phyloP scores from a whole-genome alignment of 108 stramenopile species.

The Conticribra weissflogii region DNA sequence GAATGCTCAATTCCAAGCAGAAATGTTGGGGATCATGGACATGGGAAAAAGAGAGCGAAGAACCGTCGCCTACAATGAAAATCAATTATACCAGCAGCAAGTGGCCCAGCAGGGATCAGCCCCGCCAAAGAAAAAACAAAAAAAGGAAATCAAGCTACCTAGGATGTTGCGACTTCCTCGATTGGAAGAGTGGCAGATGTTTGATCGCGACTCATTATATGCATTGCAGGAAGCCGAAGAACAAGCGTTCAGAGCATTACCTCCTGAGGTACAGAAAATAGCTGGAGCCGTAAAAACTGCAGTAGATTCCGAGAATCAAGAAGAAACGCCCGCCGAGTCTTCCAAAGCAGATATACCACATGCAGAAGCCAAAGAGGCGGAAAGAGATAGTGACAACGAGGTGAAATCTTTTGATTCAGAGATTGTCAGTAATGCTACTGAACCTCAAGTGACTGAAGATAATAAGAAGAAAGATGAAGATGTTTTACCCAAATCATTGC shows the following conservation, averaged over 20 bases:
- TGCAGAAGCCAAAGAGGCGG: conserved; percentile 12
- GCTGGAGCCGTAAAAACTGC: conserved; percentile 16
- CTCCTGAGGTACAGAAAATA: conserved; percentile 57
- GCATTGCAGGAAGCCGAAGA: conserved; percentile 88
- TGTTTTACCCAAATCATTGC: conserved; percentile 46
- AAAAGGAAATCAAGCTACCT: conserved; percentile 84
- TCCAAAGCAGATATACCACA: conserved; percentile 21
- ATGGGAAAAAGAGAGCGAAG: conserved; percentile 94
- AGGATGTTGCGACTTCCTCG: conserved; percentile 87
- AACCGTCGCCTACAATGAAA: conserved; percentile 81
- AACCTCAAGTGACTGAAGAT: conserved; percentile 14
- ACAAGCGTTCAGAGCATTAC: conserved; percentile 63
- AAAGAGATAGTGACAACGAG: not conserved
- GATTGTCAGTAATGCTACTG: too few relatives aligned
- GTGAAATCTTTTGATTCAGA: too few relatives aligned
- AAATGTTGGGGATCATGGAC: conserved; percentile 85
- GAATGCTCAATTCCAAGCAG: conserved; percentile 53
- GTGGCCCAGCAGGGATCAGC: conserved; percentile 66
- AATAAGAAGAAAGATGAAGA: conserved; percentile 31
- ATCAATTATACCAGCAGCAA: conserved; percentile 67
- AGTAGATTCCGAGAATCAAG: too few relatives aligned
- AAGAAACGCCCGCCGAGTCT: conserved; percentile 5
- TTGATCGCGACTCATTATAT: conserved; percentile 73
- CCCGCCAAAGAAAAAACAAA: conserved; percentile 56
- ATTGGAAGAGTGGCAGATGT: conserved; percentile 98